Evolutionary conservation across 345 rosid species (phyloP), one percentile per base, ranked within the genome.

Genomic region (Capsella bursapastoris): DNA sequence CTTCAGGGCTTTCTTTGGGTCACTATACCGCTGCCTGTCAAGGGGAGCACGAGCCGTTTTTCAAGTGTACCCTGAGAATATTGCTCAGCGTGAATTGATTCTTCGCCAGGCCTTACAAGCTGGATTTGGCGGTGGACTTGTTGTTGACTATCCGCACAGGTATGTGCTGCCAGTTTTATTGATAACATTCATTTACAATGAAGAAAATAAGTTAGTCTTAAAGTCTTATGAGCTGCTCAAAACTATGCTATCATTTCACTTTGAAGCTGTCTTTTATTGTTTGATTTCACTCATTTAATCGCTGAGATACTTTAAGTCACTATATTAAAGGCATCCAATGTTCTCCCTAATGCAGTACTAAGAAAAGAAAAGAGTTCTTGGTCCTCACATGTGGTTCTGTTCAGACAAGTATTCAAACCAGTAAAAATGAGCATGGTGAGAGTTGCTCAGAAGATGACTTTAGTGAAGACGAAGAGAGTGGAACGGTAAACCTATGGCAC

Each of bases 141-240:
- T 95, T 69, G 86, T 92, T 35, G 98, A 95, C 71, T 95, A 69
- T 75, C 99, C 99, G 2, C 97, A 86, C 81, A 95, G 99, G 97
- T 95, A 84, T 68, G 32, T 59, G 32, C 12, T 37, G 9, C 45
- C 44, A 35, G 10, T 37, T 5, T 9, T 1, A 37, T 10, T 37
- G 9, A 58, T 58, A 16, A 10, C n/a, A 10, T 15, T 16, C 64
- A 8, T 4, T 2, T 59, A 3, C 32, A 40, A 1, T 40, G 11
- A 40, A 60, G 16, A 18, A 40, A 6, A 11, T 60, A 12, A 22
- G 11, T 11, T 37, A 51, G 11, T 56, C 29, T 45, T 64, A 7
- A 32, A 49, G 2, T 22, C 49, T 66, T 13, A 16, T 57, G 14
- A 5, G 45, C 47, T 59, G 13, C 64, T 40, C 32, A 59, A 0